Percentiles rank a stretch among this genome's conserved stretches.
Conservation (phyloP, 805 yeast species). For the Candida endomychidarum region DNA sequence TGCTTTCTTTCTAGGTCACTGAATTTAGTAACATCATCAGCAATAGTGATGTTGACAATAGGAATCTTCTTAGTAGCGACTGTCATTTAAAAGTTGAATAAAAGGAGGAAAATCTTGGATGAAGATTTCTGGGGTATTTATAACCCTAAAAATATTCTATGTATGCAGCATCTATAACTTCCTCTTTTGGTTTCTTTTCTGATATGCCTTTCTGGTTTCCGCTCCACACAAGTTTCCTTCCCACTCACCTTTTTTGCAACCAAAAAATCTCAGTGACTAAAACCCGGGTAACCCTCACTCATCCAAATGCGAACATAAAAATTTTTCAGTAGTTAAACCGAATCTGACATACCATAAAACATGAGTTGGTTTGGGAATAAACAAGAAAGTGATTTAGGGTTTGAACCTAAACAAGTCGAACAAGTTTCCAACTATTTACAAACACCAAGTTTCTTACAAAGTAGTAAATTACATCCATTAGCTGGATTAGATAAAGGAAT, state of each 20-base stretch:
- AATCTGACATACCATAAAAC: neutral
- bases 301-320: neutral
- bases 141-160: too few species aligned
- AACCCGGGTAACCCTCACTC: constrained; percentile 2
- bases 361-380: constrained; percentile 45
- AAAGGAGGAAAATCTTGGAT: too few species aligned
- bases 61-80: neutral
- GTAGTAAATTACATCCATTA: constrained; percentile 75
- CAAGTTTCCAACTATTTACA: constrained; percentile 64
- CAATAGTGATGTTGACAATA: neutral
- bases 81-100: too few species aligned
- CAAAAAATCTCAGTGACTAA: too few species aligned
- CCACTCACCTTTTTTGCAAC: neutral
- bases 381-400: constrained; percentile 45
- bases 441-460: constrained; percentile 61
- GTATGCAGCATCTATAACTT: too few species aligned
- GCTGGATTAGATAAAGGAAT: constrained; percentile 90
- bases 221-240: too few species aligned
- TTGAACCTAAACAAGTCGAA: constrained; percentile 63
- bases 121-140: too few species aligned
- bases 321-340: constrained; percentile 1
- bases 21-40: neutral
- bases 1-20: constrained; percentile 1
- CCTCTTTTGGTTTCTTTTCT: too few species aligned
- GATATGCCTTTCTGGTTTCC: too few species aligned